A percentile compares a stretch with the other conserved stretches of the same genome.
phyloP scores from a whole-genome alignment of 1,284 basidiomycete species.

The Papiliotrema terrestris region DNA sequence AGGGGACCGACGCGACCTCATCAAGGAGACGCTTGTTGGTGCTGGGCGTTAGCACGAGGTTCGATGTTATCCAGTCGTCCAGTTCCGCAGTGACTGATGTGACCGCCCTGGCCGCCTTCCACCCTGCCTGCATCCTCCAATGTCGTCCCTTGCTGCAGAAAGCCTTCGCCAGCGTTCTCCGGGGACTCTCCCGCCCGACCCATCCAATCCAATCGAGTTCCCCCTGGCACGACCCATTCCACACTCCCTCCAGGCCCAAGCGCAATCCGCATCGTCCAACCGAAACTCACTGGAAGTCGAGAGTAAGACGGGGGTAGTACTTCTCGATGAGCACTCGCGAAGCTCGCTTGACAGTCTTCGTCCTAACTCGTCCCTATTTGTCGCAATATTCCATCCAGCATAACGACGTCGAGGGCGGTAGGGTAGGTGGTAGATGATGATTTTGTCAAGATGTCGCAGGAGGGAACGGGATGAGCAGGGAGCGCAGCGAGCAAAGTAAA shows the following conservation, averaged over 20 bases:
- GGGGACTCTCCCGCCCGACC: too few relatives aligned
- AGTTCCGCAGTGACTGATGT: too few relatives aligned
- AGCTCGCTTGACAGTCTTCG: slow-evolving; percentile 99
- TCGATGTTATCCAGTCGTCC: slow-evolving; percentile 9
- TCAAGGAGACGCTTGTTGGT: slow-evolving; percentile 99
- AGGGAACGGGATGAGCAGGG: not conserved
- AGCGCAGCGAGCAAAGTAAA: not conserved
- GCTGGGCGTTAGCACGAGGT: slow-evolving; percentile 38
- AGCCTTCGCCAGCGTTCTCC: too few relatives aligned
- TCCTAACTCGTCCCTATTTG: slow-evolving; percentile 93
- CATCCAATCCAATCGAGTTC: too few relatives aligned
- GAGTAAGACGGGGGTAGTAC: slow-evolving; percentile 95
- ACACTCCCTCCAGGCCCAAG: too few relatives aligned
- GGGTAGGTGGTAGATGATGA: not conserved
- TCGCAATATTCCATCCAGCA: not conserved
- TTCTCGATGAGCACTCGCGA: slow-evolving; percentile 99
- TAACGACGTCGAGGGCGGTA: not conserved
- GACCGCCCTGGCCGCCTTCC: too few relatives aligned
- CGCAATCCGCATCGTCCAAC: not conserved
- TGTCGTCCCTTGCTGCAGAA: too few relatives aligned
- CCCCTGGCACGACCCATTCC: too few relatives aligned
- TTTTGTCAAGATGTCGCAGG: not conserved
- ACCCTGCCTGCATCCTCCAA: too few relatives aligned
- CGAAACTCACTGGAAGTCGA: slow-evolving; percentile 75
- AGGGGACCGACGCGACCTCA: slow-evolving; percentile 97